Percentiles rank a stretch among this genome's conserved stretches.
phyloP scores from a whole-genome alignment of 345 rosid genomes.

The Rhodamnia rubescens region DNA sequence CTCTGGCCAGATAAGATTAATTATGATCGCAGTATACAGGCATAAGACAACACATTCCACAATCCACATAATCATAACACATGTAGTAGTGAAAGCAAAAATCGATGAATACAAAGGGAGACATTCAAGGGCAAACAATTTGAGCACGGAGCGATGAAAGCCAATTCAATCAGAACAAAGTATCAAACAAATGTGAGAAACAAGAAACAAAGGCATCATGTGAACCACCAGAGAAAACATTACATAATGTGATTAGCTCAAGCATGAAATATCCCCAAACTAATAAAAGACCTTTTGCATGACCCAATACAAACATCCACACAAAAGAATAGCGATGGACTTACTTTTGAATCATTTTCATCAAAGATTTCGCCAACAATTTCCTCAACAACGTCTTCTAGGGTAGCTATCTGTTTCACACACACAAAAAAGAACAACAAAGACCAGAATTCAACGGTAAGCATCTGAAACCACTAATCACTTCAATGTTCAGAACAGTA shows the following conservation, averaged over 20 bases:
- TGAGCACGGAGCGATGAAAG: not conserved
- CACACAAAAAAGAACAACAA: not conserved
- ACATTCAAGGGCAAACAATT: not conserved
- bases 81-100: not conserved
- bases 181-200: not conserved
- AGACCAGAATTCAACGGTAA: not conserved
- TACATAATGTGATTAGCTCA: not conserved
- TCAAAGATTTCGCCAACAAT: slow-evolving; percentile 98
- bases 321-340: not conserved
- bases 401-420: slow-evolving; percentile 69
- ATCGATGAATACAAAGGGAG: not conserved
- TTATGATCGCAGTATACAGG: not conserved
- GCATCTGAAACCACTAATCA: not conserved
- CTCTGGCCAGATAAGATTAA: not conserved
- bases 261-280: not conserved
- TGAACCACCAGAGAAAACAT: not conserved
- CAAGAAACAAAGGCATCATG: not conserved
- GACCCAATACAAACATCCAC: not conserved
- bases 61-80: not conserved
- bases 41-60: not conserved
- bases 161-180: not conserved
- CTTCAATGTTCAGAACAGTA: not conserved
- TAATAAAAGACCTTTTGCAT: not conserved
- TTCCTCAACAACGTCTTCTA: slow-evolving; percentile 97
- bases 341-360: slow-evolving; percentile 95